Base-by-base conservation (phyloP, 352 stramenopile species). In the Phytophthora podocarpi region DNA sequence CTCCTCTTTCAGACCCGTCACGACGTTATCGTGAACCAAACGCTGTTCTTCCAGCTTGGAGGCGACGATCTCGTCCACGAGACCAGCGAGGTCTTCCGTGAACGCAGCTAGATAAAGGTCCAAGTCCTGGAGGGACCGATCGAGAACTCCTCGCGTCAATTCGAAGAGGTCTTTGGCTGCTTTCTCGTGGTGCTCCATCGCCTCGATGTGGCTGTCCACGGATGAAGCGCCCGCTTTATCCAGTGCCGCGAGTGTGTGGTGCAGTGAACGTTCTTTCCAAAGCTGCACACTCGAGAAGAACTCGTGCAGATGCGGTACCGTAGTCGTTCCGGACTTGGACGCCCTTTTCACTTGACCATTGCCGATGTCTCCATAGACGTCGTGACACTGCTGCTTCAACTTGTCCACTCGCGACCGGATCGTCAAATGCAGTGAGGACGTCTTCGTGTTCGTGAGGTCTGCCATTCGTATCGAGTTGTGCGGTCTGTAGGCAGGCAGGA, bases 251-350 rank as follows among this genome's bases (percentile, higher is more conserved):
- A 89, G 62, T 2, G 73, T 84, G 39, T 83, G 75, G 23, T 87
- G 68, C 20, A 89, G 41, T 10, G 80, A 85, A 13, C 80, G 60
- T 58, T 89, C 80, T 30, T 87, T 87, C 75, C 77, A 89, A 2
- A 85, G 63, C 63, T 89, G 80, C 11, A 87, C 61, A 16, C 26
- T 57, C 16, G 69, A 74, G 18, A 66, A 64, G 11, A 76, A 55
- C 10, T 72, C 56, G 6, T 37, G 40, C n/a, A 60, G 23, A 30
- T 35, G 49, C 16, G n/a, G n/a, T n/a, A n/a, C n/a, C n/a, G n/a
- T n/a, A 30, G 40, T 50, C 13, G 9, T 35, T 15, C 12, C 35
- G 34, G 43, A 32, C 39, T 24, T 49, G 8, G 50, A 50, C 12
- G 13, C 1, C 10, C 31, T 47, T 26, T 24, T 59, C 13, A 16